Percentiles rank a stretch among this genome's conserved stretches.
Conservation (phyloP, 495 filamentous ascomycete species). For the Platismatia glauca region DNA sequence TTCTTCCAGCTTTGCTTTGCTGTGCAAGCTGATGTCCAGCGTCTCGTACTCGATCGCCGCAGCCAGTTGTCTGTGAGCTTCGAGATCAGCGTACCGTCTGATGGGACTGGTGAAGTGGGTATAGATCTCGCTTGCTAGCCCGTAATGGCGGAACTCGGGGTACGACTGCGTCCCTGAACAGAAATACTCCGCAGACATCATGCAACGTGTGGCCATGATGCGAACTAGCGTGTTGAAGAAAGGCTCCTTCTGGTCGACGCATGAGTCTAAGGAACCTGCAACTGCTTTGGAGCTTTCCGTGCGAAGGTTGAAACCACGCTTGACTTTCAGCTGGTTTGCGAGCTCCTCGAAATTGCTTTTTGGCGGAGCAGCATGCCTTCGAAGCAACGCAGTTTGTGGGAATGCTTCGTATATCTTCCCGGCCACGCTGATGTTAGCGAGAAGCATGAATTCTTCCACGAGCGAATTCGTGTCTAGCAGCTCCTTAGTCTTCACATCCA, state of each 20-base stretch:
- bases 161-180: constrained; percentile 85
- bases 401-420: constrained; percentile 79
- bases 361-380: constrained; percentile 83
- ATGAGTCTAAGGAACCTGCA: constrained; percentile 80
- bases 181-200: constrained; percentile 99
- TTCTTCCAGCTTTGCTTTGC: constrained; percentile 69
- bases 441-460: constrained; percentile 98
- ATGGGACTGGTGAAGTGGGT: constrained; percentile 98
- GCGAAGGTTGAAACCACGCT: constrained; percentile 65
- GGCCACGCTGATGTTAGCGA: constrained; percentile 92
- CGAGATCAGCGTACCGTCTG: constrained; percentile 88
- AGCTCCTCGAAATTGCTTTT: constrained; percentile 95
- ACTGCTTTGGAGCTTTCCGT: constrained; percentile 82
- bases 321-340: constrained; percentile 75
- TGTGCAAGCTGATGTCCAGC: constrained; percentile 64
- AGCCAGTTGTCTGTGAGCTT: constrained; percentile 88
- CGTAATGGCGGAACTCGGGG: constrained; percentile 93
- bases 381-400: constrained; percentile 88
- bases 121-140: constrained; percentile 90
- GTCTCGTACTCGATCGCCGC: constrained; percentile 89
- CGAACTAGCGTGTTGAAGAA: constrained; percentile 98
- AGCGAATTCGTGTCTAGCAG: constrained; percentile 94
- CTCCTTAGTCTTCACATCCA: constrained; percentile 91
- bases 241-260: constrained; percentile 71
- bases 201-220: constrained; percentile 95